Evolutionary conservation across 2,329 filamentous ascomycete genomes (phyloP).

Genomic region (Colletotrichum karsti): DNA sequence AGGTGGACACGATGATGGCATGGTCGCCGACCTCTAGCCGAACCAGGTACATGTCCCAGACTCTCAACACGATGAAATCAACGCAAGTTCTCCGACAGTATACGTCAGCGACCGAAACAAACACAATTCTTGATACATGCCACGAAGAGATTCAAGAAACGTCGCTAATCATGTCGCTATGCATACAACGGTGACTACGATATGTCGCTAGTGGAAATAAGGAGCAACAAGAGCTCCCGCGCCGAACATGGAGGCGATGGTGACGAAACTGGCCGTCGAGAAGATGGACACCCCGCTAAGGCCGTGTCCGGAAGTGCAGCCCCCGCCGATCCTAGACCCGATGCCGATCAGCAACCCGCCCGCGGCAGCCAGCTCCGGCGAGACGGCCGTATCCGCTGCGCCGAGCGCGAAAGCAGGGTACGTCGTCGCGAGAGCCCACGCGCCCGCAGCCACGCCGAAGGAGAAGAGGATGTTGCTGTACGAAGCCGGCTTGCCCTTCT

Average conservation of each 20-base stretch:
- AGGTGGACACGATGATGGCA: too few species aligned
- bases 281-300: conserved; percentile 73
- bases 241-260: conserved; percentile 65
- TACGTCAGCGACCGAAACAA: too few species aligned
- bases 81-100: too few species aligned
- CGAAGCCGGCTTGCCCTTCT: conserved; percentile 39
- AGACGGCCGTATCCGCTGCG: conserved; percentile 38
- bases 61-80: too few species aligned
- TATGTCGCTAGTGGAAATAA: conserved; percentile 28
- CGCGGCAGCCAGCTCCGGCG: conserved; percentile 49
- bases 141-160: not conserved
- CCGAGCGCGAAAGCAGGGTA: conserved; percentile 39
- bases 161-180: not conserved
- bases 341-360: conserved; percentile 68
- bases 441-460: conserved; percentile 57
- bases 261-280: conserved; percentile 68
- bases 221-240: conserved; percentile 47
- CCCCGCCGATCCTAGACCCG: conserved; percentile 69
- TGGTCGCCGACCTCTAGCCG: too few species aligned
- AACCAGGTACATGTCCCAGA: too few species aligned
- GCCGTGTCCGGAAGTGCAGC: conserved; percentile 75
- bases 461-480: conserved; percentile 61
- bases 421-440: conserved; percentile 44
- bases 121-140: not conserved
- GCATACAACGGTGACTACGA: not conserved